These are phyloP conservation scores for Alternaria conjuncta DNA, from an alignment of 2,329 filamentous ascomycete species.

Conservation along the genomic window DNA sequence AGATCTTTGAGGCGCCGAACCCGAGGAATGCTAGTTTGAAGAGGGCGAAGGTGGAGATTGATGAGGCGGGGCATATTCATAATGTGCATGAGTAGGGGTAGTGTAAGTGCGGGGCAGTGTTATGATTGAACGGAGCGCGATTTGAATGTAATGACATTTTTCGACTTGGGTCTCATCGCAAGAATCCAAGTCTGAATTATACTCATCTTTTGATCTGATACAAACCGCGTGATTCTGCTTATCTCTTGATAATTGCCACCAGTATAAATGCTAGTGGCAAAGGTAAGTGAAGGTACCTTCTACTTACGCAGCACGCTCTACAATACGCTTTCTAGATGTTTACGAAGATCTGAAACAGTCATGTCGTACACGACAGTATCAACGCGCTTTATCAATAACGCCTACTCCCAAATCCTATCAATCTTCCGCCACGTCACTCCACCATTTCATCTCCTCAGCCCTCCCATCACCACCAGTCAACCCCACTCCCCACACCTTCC, in stretches of 20 bases:
- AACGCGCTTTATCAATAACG: neutral
- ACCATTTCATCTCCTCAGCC: neutral
- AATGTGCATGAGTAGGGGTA: slow-evolving; percentile 20
- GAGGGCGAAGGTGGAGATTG: slow-evolving; percentile 33
- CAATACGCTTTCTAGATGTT: neutral
- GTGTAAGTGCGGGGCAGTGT: neutral
- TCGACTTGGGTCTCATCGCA: neutral
- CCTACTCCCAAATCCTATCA: neutral
- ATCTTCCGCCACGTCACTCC: neutral
- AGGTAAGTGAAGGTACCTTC: neutral
- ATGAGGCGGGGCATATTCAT: slow-evolving; percentile 30
- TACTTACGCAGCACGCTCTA: neutral
- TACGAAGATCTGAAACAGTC: neutral
- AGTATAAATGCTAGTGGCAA: neutral
- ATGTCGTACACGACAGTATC: neutral
- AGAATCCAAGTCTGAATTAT: neutral
- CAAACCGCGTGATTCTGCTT: neutral
- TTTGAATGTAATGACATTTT: neutral
- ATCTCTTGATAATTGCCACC: neutral
- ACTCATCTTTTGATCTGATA: neutral
- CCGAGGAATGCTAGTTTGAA: slow-evolving; percentile 33
- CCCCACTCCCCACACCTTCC: neutral
- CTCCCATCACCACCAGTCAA: neutral
- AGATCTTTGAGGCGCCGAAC: slow-evolving; percentile 41
- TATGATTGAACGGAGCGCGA: neutral